Base-by-base conservation (phyloP, 225 moss, liverwort and hornwort species). In the Anthoceros angustus region DNA sequence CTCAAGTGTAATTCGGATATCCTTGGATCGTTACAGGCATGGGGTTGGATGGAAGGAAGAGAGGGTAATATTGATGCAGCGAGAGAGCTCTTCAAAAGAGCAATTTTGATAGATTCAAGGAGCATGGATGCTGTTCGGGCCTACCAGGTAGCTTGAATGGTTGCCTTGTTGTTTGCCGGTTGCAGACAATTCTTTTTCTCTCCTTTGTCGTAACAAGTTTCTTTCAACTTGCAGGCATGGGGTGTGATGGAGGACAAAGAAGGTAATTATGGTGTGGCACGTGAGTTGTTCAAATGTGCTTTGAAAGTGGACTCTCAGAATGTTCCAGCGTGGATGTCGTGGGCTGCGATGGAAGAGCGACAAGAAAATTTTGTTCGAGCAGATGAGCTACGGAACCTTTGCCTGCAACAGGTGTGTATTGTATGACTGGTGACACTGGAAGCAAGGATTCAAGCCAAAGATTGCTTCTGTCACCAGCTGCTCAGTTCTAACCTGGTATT, bases 11-110 rank as follows among this genome's bases (percentile, higher is more conserved):
- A 32, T 4, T 32, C 32, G 25, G 18, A 67, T 39, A 14, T 42
- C 21, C n/a, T 24, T 42, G 21, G n/a, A 67, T 68, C 26, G 40
- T 39, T 71, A 65, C 75, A 98, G 98, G 98, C 80, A 60, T 98
- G 89, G 92, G 98, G 89, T 72, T 98, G 92, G 98, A 86, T 92
- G 78, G 98, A 98, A 75, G 92, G 85, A 85, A 98, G 92, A 76
- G 77, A 86, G 77, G 74, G 84, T 14, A 98, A 82, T 38, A 72
- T 89, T 12, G 82, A 79, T 72, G 80, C 80, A 15, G 92, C 98
- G 26, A 80, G 98, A 68, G 98, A 98, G 78, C 77, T 98, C 61
- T 98, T 87, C 72, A 86, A 92, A 80, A 84, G 86, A 73, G 87
- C 98, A 43, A 83, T 98, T 75, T 77, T 86, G 42, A 70, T 82